Evolutionary conservation across 495 filamentous ascomycete genomes (phyloP).

Genomic region (Aspergillus avenaceus): DNA sequence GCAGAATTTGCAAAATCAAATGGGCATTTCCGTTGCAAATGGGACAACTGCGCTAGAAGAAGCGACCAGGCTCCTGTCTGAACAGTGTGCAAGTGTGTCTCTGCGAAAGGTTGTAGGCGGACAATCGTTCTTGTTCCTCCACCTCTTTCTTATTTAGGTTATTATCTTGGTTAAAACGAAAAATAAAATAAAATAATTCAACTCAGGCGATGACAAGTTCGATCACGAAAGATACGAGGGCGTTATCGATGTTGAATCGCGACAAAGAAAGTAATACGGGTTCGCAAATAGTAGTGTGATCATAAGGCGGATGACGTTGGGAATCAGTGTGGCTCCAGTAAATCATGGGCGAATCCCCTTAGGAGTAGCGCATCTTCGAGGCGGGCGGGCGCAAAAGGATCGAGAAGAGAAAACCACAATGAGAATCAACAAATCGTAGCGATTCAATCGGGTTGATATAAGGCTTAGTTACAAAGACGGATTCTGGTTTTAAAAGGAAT

Average conservation of each 20-base stretch:
- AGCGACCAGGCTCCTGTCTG: constrained; percentile 36
- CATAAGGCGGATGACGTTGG: constrained; percentile 32
- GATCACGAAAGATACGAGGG: constrained; percentile 9
- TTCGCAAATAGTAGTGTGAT: constrained; percentile 35
- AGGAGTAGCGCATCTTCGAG: constrained; percentile 37
- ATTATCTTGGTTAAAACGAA: background rate
- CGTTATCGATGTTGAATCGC: constrained; percentile 12
- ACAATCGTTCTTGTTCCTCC: constrained; percentile 1
- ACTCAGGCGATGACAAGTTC: background rate
- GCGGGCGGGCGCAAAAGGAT: constrained; percentile 8
- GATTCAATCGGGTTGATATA: constrained; percentile 3
- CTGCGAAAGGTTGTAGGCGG: constrained; percentile 12
- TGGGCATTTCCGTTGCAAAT: constrained; percentile 7
- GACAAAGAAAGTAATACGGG: constrained; percentile 18
- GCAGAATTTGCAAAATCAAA: constrained; percentile 19
- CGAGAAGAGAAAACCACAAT: constrained; percentile 5
- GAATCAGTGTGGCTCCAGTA: constrained; percentile 27
- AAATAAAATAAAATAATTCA: background rate
- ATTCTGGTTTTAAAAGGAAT: background rate
- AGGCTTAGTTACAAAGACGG: constrained; percentile 2
- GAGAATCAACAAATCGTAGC: constrained; percentile 3
- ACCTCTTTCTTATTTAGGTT: background rate
- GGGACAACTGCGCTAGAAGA: constrained; percentile 13
- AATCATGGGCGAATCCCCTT: constrained; percentile 24
- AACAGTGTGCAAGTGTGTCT: constrained; percentile 10